Conservation (phyloP, 345 rosid genomes). For the Gossypium raimondii region DNA sequence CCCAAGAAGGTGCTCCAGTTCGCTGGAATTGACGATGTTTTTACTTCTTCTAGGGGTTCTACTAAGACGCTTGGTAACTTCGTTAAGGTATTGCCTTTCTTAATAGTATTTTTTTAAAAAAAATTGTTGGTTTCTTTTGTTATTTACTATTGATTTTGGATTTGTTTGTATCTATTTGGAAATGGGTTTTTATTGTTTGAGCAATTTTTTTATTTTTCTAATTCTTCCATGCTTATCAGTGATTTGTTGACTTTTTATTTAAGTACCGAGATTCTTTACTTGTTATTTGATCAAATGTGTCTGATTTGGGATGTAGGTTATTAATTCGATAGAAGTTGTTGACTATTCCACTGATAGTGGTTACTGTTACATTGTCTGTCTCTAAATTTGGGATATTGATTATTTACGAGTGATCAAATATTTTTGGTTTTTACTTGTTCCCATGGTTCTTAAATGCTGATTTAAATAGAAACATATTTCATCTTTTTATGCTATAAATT, state of each 20-base stretch:
- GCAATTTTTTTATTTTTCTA: background rate
- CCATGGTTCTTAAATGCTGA: no score
- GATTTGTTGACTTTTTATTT: background rate
- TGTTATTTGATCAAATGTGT: background rate
- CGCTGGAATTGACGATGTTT: conserved; percentile 76
- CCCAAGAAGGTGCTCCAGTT: conserved; percentile 77
- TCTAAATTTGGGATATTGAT: background rate
- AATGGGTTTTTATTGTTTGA: background rate
- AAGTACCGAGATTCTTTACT: background rate
- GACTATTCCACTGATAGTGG: no score
- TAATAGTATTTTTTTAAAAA: no score
- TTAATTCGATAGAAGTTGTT: background rate
- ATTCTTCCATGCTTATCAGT: background rate
- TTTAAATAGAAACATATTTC: no score
- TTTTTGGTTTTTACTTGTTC: no score
- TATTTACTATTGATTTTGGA: background rate
- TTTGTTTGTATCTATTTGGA: background rate
- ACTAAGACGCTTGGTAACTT: conserved; percentile 80
- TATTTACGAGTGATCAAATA: no score
- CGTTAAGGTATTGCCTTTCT: conserved; percentile 41
- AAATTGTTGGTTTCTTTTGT: background rate
- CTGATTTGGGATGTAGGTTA: background rate
- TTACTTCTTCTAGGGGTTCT: conserved; percentile 67
- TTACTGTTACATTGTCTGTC: background rate
- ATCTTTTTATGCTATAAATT: background rate